Base-by-base conservation (phyloP, 306 rosid genomes). In the Medicago ruthenica region DNA sequence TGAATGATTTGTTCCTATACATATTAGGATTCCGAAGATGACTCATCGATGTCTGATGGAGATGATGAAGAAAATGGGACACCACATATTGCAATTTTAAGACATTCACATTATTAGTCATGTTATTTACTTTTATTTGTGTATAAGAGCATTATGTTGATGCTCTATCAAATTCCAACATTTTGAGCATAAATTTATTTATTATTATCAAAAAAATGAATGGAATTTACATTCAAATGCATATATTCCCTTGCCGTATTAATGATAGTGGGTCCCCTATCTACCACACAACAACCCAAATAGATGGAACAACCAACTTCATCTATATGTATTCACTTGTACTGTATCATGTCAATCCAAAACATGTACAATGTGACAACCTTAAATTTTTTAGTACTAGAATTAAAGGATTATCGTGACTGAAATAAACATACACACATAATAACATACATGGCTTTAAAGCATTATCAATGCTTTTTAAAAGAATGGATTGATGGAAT, bases 21-120 rank as follows among this genome's bases (percentile, higher is more conserved):
- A 17, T 22, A 55, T 18, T 85, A 92, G 92, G 91, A 87, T 67
- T 67, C 85, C 57, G 91, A 87, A 8, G 84, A 85, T 40, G 87
- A 76, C 71, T 73, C 76, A 20, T 80, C 76, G 15, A 79, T 58
- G 16, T 80, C 78, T 41, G 91, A 80, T 2, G 90, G 62, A 67
- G 86, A 84, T 14, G 78, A 81, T 14, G 89, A 84, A 74, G 89
- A 83, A 74, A 85, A 81, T 16, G 86, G 70, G 76, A 69, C 70
- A 42, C 55, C 72, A 24, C 86, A 79, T 70, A 89, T 81, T 67
- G 67, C 69, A 36, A 81, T 85, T 79, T 86, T 74, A 67, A 80
- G 68, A 73, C 80, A 83, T 21, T 70, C 57, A 39, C 67, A 61
- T 61, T 71, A 74, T 11, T 58, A 58, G 3, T 45, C 16, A 45